These are phyloP conservation scores for Cladosporium sp. DNA, from an alignment of 2,329 filamentous ascomycete species.

Conservation along the genomic window DNA sequence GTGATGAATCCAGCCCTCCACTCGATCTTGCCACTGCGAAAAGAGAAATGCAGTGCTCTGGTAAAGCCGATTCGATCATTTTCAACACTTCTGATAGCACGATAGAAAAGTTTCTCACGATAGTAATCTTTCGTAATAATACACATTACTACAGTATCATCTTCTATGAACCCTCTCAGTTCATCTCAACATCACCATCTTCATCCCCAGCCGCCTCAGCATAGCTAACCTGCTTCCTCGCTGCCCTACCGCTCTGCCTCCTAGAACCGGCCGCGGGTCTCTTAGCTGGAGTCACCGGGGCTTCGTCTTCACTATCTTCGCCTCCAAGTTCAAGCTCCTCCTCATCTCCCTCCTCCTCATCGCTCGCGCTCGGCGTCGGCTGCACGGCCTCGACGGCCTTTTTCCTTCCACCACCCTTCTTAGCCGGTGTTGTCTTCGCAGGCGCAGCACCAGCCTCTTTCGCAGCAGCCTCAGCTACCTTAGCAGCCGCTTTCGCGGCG, in stretches of 20 bases:
- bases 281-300: conserved; percentile 17
- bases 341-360: conserved; percentile 30
- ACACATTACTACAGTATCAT: neutral
- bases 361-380: conserved; percentile 40
- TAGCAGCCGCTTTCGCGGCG: conserved; percentile 22
- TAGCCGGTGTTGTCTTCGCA: conserved; percentile 6
- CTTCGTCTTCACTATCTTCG: conserved; percentile 36
- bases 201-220: conserved; percentile 20
- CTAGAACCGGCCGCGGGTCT: conserved; percentile 11
- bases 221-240: conserved; percentile 22
- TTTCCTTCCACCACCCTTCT: conserved; percentile 4
- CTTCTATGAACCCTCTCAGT: neutral
- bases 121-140: no score
- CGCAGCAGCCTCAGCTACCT: conserved; percentile 15
- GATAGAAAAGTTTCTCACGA: no score
- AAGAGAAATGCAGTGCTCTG: no score
- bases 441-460: conserved; percentile 14
- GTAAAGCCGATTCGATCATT: no score
- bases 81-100: no score
- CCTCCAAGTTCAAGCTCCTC: conserved; percentile 33
- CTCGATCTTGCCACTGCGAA: no score
- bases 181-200: conserved; percentile 10
- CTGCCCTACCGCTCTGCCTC: conserved; percentile 17
- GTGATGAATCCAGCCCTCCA: no score
- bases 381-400: conserved; percentile 18